Evolutionary conservation across 768 basidiomycete genomes (phyloP), one percentile per base, ranked within the genome.

Genomic region (Pleurotus tuoliensis): DNA sequence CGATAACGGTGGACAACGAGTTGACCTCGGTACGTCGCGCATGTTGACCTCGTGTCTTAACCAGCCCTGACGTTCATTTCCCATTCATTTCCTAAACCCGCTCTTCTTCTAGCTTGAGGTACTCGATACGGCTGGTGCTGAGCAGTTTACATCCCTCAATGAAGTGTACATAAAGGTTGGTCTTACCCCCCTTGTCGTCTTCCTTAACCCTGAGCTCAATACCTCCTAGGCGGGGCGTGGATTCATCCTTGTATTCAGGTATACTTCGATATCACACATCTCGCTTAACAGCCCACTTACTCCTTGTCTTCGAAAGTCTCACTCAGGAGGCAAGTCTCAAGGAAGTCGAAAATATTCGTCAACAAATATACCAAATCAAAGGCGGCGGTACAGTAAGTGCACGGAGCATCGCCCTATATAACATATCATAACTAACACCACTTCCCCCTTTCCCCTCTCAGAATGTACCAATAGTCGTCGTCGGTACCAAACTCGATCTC

Each of bases 181-280:
- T 49, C 22, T 46, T 27, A 3, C 47, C 24, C n/a, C 43, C n/a
- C 43, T 49, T 25, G 47, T 2, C 34, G 18, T 47, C 44, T 15
- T 24, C 45, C 22, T 27, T 43, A 40, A 47, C 40, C 27, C 16
- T 34, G 4, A 34, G 30, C 40, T 55, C 44, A 41, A 30, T 43
- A 45, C 34, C 54, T 52, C 18, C 24, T 61, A 90, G 85, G 80
- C 83, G 38, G 86, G 86, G 22, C 76, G 77, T n/a, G 90, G 89
- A 11, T 92, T 91, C 66, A 75, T 92, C n/a, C 74, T 92, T 38
- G 90, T 92, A 43, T 92, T 92, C 70, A 91, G 90, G 89, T 82
- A 63, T 50, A 66, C 52, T 47, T 12, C 27, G 9, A 20, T 40
- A 20, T 13, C 25, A 16, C 34, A 20, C 48, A 43, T 22, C n/a